These are phyloP conservation scores for Tremella yokohamensis DNA, from an alignment of 768 basidiomycete genomes.

Conservation along the genomic window DNA sequence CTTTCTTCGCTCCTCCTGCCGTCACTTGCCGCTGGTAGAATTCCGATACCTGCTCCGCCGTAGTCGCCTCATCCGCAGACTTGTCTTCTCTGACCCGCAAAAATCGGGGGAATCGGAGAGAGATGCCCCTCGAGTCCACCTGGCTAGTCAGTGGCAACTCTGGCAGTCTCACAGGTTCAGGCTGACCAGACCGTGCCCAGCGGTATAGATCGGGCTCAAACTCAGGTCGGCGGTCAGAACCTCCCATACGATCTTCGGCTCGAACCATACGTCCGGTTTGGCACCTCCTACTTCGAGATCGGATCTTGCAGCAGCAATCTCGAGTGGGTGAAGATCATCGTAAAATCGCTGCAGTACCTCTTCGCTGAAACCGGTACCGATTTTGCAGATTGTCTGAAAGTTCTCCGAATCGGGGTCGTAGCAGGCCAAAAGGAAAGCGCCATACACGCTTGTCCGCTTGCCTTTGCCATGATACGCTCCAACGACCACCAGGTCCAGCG, in stretches of 20 bases:
- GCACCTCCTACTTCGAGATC: conserved; percentile 87
- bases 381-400: conserved; percentile 97
- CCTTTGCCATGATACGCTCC: conserved; percentile 97
- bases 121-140: conserved; percentile 81
- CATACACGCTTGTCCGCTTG: conserved; percentile 94
- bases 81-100: conserved; percentile 92
- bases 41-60: conserved; percentile 71
- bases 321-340: conserved; percentile 64
- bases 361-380: conserved; percentile 96
- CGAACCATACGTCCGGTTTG: conserved; percentile 97
- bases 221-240: conserved; percentile 95
- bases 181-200: conserved; percentile 45
- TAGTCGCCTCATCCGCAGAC: conserved; percentile 82
- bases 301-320: conserved; percentile 59
- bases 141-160: conserved; percentile 15
- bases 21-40: conserved; percentile 88
- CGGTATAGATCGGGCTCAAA: conserved; percentile 71
- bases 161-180: not conserved
- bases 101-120: conserved; percentile 92
- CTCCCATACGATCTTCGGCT: conserved; percentile 96
- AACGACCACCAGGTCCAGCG: conserved; percentile 94
- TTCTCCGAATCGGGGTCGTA: conserved; percentile 91
- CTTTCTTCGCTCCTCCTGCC: conserved; percentile 68
- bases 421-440: conserved; percentile 95
- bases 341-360: conserved; percentile 78